Evolutionary conservation across 495 filamentous ascomycete species (phyloP), one percentile per base, ranked within the genome.

Genomic region (Penicillium egyptiacum): DNA sequence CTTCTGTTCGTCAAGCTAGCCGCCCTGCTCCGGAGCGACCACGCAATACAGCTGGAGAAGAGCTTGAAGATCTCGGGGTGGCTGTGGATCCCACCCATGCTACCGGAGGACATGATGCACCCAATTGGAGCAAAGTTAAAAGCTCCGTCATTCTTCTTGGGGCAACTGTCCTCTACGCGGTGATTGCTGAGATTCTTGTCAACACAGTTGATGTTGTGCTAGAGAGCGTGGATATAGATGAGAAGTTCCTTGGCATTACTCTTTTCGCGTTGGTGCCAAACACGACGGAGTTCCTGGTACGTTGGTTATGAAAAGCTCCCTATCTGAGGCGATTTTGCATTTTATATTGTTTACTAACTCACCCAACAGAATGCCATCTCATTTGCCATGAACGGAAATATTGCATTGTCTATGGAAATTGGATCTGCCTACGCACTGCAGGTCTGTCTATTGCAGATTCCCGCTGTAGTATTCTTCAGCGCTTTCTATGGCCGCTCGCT

Each of bases 331-430:
- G 2, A n/a, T 8, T 17, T 39, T 39, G 6, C 7, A 39, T 39
- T 23, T 28, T 30, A 4, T 30, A 10, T 40, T 43, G 2, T 47
- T 22, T 3, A 53, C 75, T 83, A 66, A 82, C 67, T 17, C 12
- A 59, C 9, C 2, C 45, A 49, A 45, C 65, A 94, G 90, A 99
- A 99, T 69, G 94, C 95, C 66, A 98, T 99, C 55, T 96, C 92
- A 3, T 99, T 99, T 71, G 94, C 94, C 42, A 99, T 99, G 95
- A 98, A 99, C 64, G 94, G 94, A n/a, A 99, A 99, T 72, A 98
- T 99, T 67, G 94, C 94, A 0, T 80, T 99, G 25, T 96, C 91
- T 41, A 98, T 99, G 95, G 94, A 99, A 69, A 98, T 99, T 60
- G 94, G 94, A 60, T 96, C 91, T 1, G 93, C 93, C 31, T 99